Percentiles rank a stretch among this genome's conserved stretches.
phyloP scores from a whole-genome alignment of 2,329 filamentous ascomycete genomes.

The Metarhizium album region DNA sequence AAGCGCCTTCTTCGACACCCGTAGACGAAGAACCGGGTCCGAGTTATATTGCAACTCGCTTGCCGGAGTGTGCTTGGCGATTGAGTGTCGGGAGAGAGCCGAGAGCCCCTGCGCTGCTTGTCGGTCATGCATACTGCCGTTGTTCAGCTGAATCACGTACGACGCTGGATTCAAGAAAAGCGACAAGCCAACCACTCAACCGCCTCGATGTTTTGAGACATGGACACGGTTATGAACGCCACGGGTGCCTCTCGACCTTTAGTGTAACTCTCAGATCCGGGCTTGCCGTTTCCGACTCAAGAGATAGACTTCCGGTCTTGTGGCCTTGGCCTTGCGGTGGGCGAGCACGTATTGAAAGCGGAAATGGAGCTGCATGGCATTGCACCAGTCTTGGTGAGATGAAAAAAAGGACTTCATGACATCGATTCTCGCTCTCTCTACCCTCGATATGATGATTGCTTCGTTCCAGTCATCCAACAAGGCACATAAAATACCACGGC shows the following conservation, averaged over 20 bases:
- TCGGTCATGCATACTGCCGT: neutral
- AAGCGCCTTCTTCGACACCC: too few relatives aligned
- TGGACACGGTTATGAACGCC: neutral
- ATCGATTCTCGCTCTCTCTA: neutral
- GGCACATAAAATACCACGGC: neutral
- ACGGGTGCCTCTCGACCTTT: neutral
- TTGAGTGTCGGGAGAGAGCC: neutral
- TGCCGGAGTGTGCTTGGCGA: neutral
- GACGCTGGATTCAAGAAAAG: neutral
- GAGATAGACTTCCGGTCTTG: too few relatives aligned
- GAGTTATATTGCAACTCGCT: neutral
- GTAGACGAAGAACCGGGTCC: neutral
- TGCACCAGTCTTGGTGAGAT: too few relatives aligned
- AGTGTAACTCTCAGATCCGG: neutral
- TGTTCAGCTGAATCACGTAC: neutral
- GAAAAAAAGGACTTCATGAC: too few relatives aligned
- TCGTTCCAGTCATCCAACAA: slow-evolving; percentile 4
- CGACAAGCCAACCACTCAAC: neutral
- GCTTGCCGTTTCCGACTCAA: neutral
- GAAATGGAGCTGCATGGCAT: too few relatives aligned
- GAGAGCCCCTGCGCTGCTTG: neutral
- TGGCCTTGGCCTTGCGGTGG: too few relatives aligned
- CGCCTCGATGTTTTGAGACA: neutral
- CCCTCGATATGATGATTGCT: neutral
- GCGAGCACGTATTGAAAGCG: too few relatives aligned